These are phyloP conservation scores for Quaeritorhiza haematococci DNA, from an alignment of 371 early-diverging fungal genomes.

Conservation along the genomic window DNA sequence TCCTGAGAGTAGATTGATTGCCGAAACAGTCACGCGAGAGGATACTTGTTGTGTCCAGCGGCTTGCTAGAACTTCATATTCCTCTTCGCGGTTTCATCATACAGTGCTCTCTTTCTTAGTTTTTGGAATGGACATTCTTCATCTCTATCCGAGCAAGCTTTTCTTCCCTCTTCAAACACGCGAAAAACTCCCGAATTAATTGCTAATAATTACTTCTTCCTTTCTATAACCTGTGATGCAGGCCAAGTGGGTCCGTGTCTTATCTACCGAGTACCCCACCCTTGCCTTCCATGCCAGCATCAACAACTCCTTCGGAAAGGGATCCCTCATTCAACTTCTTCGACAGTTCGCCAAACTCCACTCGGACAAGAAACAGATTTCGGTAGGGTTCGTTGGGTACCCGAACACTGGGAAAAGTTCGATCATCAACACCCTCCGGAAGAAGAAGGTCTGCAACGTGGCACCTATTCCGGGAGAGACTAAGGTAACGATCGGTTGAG, in stretches of 20 bases:
- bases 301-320: conserved; percentile 97
- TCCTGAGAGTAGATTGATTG: conserved; percentile 28
- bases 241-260: conserved; percentile 86
- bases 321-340: conserved; percentile 93
- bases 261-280: conserved; percentile 92
- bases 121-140: conserved; percentile 4
- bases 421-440: conserved; percentile 97
- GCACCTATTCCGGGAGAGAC: conserved; percentile 99
- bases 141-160: conserved; percentile 2
- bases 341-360: conserved; percentile 95
- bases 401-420: conserved; percentile 92
- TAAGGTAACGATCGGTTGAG: conserved; percentile 46
- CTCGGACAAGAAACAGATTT: conserved; percentile 95
- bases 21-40: background rate
- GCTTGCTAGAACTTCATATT: too few species aligned
- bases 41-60: too few species aligned
- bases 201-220: conserved; percentile 6
- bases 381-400: conserved; percentile 97
- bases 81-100: background rate
- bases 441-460: conserved; percentile 96
- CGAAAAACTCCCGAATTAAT: background rate
- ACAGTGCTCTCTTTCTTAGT: conserved; percentile 19
- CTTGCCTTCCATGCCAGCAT: conserved; percentile 98
- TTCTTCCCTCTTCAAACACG: background rate
- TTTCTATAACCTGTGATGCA: conserved; percentile 20